A percentile compares a stretch with the other conserved stretches of the same genome.
phyloP scores from a whole-genome alignment of 768 basidiomycete species.

The Cystoderma amianthinum region DNA sequence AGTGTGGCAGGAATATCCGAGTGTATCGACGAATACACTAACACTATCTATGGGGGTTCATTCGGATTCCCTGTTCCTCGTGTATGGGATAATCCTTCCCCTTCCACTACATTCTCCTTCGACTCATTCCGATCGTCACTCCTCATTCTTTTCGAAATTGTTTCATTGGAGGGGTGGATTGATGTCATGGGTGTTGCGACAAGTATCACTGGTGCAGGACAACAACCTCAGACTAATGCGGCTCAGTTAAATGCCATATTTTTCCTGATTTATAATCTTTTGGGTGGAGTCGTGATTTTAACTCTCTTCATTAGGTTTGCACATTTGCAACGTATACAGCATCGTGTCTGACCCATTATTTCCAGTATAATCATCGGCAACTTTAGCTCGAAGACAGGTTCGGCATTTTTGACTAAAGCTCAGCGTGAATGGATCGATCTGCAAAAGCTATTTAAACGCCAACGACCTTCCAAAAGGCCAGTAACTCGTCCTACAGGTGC shows the following conservation, averaged over 20 bases:
- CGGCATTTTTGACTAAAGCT: conserved; percentile 76
- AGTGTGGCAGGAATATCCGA: conserved; percentile 44
- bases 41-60: conserved; percentile 49
- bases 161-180: conserved; percentile 95
- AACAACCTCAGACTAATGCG: conserved; percentile 67
- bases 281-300: conserved; percentile 86
- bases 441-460: conserved; percentile 80
- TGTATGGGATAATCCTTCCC: conserved; percentile 84
- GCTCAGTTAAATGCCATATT: conserved; percentile 84
- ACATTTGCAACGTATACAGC: neutral
- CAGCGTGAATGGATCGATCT: conserved; percentile 95
- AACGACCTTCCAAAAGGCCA: conserved; percentile 82
- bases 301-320: conserved; percentile 86
- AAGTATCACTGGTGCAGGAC: conserved; percentile 61
- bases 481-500: conserved; percentile 43
- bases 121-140: conserved; percentile 80
- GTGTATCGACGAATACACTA: conserved; percentile 72
- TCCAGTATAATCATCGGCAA: conserved; percentile 91
- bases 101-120: conserved; percentile 82
- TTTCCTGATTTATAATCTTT: conserved; percentile 84
- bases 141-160: conserved; percentile 92
- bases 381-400: conserved; percentile 82
- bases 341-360: conserved; percentile 6
- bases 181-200: conserved; percentile 83
- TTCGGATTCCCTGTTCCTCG: conserved; percentile 76